Conservation (phyloP, 2,329 filamentous ascomycete species). For the Fusarium armeniacum region DNA sequence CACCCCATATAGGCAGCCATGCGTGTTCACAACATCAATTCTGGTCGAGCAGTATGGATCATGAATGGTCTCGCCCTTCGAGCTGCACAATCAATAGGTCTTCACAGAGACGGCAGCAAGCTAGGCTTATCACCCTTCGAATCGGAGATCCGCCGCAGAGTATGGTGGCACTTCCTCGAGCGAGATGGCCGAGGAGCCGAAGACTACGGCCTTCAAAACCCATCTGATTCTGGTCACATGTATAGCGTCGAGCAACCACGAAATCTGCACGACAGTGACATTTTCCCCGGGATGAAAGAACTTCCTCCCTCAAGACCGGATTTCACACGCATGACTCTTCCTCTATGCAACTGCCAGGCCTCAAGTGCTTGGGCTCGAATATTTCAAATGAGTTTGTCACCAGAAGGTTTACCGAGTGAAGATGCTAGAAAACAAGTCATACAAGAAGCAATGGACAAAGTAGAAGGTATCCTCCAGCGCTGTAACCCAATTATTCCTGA, state of each 20-base stretch:
- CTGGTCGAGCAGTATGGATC: slow-evolving; percentile 56
- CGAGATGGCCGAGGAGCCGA: slow-evolving; percentile 67
- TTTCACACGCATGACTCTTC: slow-evolving; percentile 71
- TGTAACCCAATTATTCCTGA: slow-evolving; percentile 68
- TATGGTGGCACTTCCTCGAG: slow-evolving; percentile 68
- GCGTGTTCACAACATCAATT: slow-evolving; percentile 50
- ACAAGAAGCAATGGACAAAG: slow-evolving; percentile 11
- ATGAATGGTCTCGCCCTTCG: slow-evolving; percentile 62
- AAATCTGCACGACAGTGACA: slow-evolving; percentile 68
- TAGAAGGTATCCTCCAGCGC: slow-evolving; percentile 46
- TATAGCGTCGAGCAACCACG: slow-evolving; percentile 65
- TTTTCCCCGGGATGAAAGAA: slow-evolving; percentile 63
- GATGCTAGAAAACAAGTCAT: slow-evolving; percentile 59
- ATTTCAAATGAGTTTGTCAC: slow-evolving; percentile 39
- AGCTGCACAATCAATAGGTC: slow-evolving; percentile 64
- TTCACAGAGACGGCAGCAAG: slow-evolving; percentile 65
- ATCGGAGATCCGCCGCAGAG: slow-evolving; percentile 66
- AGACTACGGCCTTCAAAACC: slow-evolving; percentile 63
- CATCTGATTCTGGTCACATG: slow-evolving; percentile 7
- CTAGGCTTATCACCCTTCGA: slow-evolving; percentile 67
- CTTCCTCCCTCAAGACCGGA: slow-evolving; percentile 62
- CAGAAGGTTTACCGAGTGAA: slow-evolving; percentile 33
- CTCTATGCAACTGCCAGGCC: slow-evolving; percentile 66
- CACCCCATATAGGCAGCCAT: slow-evolving; percentile 46
- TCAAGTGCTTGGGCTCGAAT: slow-evolving; percentile 50